Evolutionary conservation across 202 grass and related monocot species (phyloP), one percentile per base, ranked within the genome.

Genomic region (Panicum hallii): DNA sequence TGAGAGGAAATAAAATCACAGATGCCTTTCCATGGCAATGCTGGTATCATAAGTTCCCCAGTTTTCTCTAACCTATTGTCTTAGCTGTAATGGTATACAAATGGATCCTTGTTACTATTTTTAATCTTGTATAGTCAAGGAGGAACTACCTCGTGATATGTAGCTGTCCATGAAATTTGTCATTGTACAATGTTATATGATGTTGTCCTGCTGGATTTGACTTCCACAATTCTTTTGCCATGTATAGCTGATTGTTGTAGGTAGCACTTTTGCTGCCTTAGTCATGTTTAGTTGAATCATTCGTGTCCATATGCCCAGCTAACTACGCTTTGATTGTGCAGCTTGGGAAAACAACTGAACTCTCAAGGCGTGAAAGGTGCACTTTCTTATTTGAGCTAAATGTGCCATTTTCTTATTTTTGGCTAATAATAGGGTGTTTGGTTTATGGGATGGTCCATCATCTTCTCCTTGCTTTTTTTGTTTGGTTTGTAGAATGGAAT

Each of bases 311-410:
- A 71, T 77, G 43, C 42, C 19, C 75, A 84, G 17, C 79, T 87
- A 72, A 91, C 65, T 61, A 90, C 45, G 40, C 47, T 73, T 85
- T 45, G 43, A 81, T 57, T 72, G 17, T 92, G 63, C 90, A 99
- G 97, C 81, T 97, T 70, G 87, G 84, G 60, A 99, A 87, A 63
- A 96, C 93, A 60, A 92, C 91, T 74, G 97, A 99, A 88, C 91
- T 99, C 57, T 97, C 97, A 30, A 96, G 93, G 87, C 97, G 97
- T 30, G 97, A 99, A 90, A 96, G 97, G 97, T 99, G 62, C 43
- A 65, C 45, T 77, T 19, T 65, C 17, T 74, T 56, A 41, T 54
- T 47, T 60, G 17, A 82, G 40, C 19, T 49, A 40, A 71, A 63
- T 11, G 0, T 79, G 38, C 11, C n/a, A 43, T 42, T 73, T 86